Evolutionary conservation across 2,329 filamentous ascomycete species (phyloP), one percentile per base, ranked within the genome.

Genomic region (Beauveria rudraprayagi): DNA sequence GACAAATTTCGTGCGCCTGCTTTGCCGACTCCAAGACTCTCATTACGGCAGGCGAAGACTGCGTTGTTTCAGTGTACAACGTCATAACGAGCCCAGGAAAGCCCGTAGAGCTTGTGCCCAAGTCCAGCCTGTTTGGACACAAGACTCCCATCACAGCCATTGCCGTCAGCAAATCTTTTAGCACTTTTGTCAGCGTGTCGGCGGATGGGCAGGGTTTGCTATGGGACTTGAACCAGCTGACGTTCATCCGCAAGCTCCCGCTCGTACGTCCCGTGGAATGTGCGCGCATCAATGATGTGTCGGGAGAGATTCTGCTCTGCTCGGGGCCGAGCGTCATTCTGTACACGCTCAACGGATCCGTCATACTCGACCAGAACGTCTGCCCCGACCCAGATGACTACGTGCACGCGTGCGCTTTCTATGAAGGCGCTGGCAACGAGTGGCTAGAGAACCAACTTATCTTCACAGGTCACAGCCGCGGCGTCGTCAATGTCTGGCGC

Each of bases 181-280:
- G 91, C 69, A 90, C 92, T 0, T 84, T 99, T 57, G 80, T 97
- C 3, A 95, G 92, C 1, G 88, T 90, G 1, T 92, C 90, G 0
- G 82, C 82, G 0, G 91, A 96, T 69, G 92, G 92, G 0, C 86
- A 90, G 44, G 86, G 92, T 11, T 86, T 96, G 68, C 79, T 97
- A 3, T 99, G 94, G 94, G 94, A 97, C 71, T 80, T 99, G 4
- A 99, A 97, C 72, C 85, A 91, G 17, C 83, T 92, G 14, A 89
- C 91, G 57, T 96, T 96, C 68, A 87, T 97, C 6, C 85, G 91
- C 50, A 88, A 86, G 72, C 78, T 93, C 24, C 85, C 85, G 0
- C 72, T 80, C 17, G 78, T 79, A 3, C 80, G 83, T 5, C 74
- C 79, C 0, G 77, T 84, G 2, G 84, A 95, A 74, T 93, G 90